These are phyloP conservation scores for Blepharisma stoltei DNA, from an alignment of 73 alveolate genomes.

Conservation along the genomic window DNA sequence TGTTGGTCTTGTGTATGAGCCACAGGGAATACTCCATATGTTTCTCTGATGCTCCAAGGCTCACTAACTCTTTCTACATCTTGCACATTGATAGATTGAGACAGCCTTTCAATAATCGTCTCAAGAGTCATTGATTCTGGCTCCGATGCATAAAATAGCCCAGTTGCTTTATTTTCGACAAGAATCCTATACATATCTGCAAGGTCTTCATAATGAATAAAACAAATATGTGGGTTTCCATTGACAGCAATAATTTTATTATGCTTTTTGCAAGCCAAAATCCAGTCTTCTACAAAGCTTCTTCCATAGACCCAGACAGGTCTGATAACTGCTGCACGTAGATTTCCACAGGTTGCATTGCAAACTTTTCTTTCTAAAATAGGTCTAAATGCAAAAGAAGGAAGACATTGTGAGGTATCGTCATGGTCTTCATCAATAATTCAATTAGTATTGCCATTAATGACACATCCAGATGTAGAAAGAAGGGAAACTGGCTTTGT, in stretches of 20 bases:
- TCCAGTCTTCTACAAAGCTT: neutral
- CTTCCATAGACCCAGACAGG: constrained; percentile 9
- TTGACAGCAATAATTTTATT: neutral
- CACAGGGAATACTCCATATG: too few relatives aligned
- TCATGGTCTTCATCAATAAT: neutral
- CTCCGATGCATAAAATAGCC: neutral
- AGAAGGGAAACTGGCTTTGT: neutral
- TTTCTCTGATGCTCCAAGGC: neutral
- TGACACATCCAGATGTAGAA: neutral
- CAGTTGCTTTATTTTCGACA: neutral
- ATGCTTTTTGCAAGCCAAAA: neutral
- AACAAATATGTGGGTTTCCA: neutral
- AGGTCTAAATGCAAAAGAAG: neutral
- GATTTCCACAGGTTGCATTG: neutral
- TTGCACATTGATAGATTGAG: neutral
- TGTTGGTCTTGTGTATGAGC: too few relatives aligned
- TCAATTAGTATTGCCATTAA: neutral
- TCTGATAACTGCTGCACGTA: neutral
- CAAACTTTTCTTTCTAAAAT: neutral
- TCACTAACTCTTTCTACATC: neutral
- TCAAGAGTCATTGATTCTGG: neutral
- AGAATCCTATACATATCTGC: neutral
- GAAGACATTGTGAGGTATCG: neutral
- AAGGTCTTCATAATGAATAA: neutral
- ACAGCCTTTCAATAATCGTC: neutral